Evolutionary conservation across 805 yeast genomes (phyloP).

Genomic region (Barnettozyma californica): DNA sequence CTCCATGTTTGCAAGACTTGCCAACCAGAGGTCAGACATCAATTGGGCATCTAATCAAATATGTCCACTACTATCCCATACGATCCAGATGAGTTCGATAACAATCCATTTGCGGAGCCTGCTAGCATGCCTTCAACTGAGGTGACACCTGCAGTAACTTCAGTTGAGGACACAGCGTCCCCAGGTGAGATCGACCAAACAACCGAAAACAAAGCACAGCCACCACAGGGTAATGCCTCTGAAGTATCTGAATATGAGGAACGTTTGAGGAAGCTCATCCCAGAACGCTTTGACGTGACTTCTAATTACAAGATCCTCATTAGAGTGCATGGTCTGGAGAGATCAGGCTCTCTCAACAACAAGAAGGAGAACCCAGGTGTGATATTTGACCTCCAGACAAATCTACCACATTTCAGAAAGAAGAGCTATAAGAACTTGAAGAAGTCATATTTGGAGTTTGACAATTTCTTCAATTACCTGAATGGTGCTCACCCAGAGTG

Average conservation of each 20-base stretch:
- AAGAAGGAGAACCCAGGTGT: slow-evolving; percentile 77
- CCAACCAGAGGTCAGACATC: background rate
- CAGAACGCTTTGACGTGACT: slow-evolving; percentile 22
- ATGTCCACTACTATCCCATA: slow-evolving; percentile 43
- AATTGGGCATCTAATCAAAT: background rate
- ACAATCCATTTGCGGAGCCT: slow-evolving; percentile 57
- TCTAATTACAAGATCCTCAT: slow-evolving; percentile 41
- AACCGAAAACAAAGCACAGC: background rate
- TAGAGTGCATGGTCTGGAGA: slow-evolving; percentile 65
- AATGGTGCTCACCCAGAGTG: slow-evolving; percentile 84
- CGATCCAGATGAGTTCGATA: slow-evolving; percentile 52
- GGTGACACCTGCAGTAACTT: slow-evolving; percentile 8
- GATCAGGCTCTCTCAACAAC: slow-evolving; percentile 43
- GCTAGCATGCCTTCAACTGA: slow-evolving; percentile 9
- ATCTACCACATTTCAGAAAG: slow-evolving; percentile 73
- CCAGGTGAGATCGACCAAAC: background rate
- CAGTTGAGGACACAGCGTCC: background rate
- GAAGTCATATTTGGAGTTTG: slow-evolving; percentile 75
- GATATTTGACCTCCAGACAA: slow-evolving; percentile 62
- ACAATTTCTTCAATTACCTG: slow-evolving; percentile 69
- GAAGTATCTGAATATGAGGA: slow-evolving; percentile 5
- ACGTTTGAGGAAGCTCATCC: slow-evolving; percentile 11
- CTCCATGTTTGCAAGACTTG: background rate
- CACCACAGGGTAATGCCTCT: background rate
- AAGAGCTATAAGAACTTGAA: slow-evolving; percentile 65